phyloP scores from a whole-genome alignment of 306 rosid species.

The Pterocarpus santalinus region DNA sequence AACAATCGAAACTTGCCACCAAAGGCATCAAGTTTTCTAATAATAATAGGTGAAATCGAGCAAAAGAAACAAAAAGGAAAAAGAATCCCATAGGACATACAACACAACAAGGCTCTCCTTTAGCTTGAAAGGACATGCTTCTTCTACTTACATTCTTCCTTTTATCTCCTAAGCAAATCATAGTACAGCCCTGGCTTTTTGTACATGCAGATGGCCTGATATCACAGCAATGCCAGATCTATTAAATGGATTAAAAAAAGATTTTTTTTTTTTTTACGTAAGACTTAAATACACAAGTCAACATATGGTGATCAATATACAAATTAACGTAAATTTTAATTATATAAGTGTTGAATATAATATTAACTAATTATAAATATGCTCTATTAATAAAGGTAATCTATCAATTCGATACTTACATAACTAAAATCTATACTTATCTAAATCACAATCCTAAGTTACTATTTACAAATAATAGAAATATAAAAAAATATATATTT shows the following conservation, averaged over 20 bases:
- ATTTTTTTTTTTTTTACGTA: too few relatives aligned
- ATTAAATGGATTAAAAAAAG: not conserved
- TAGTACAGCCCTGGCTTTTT: constrained; percentile 75
- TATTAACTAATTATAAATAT: too few relatives aligned
- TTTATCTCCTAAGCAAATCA: constrained; percentile 60
- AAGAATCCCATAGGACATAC: not conserved
- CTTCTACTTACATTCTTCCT: constrained; percentile 2
- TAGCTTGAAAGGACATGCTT: constrained; percentile 12
- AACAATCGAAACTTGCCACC: constrained; percentile 15
- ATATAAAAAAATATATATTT: not conserved
- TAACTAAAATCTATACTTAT: too few relatives aligned
- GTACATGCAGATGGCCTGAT: constrained; percentile 67
- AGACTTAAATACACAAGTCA: too few relatives aligned
- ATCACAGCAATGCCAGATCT: constrained; percentile 35
- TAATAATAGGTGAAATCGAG: constrained; percentile 8
- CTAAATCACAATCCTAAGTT: too few relatives aligned
- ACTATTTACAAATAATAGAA: too few relatives aligned
- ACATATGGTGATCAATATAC: too few relatives aligned
- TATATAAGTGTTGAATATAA: too few relatives aligned
- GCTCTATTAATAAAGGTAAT: too few relatives aligned
- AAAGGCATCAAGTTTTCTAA: not conserved
- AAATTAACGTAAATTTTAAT: too few relatives aligned
- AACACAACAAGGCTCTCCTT: constrained; percentile 24
- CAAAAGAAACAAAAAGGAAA: constrained; percentile 5
- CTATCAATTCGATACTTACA: too few relatives aligned